Evolutionary conservation across 257 asterid species (phyloP).

Genomic region (Fraxinus quadrangulata): DNA sequence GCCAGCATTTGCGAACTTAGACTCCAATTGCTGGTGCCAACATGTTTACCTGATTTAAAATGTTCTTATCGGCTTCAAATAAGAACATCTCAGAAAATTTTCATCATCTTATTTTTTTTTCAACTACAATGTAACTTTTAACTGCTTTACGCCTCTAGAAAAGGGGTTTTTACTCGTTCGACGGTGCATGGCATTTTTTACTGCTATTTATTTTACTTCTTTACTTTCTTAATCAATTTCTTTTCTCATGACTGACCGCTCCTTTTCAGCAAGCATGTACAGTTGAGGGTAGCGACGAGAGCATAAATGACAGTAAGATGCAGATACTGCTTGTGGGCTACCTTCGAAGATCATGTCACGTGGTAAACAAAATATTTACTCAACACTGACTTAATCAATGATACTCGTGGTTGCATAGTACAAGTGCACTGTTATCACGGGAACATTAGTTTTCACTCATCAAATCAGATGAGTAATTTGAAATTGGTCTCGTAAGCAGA

Average conservation of each 20-base stretch:
- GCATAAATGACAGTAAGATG: constrained; percentile 40
- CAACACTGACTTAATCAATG: neutral
- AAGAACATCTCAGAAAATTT: neutral
- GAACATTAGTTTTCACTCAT: neutral
- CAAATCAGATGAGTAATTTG: neutral
- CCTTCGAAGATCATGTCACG: constrained; percentile 49
- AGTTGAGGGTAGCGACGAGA: constrained; percentile 33
- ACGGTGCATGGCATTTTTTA: neutral
- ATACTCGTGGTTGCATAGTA: neutral
- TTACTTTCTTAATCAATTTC: neutral
- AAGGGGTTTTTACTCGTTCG: neutral
- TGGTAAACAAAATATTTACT: constrained; percentile 40
- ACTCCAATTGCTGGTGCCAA: constrained; percentile 1
- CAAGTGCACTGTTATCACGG: neutral
- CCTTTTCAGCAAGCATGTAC: constrained; percentile 52
- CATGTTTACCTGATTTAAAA: neutral
- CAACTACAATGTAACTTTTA: neutral
- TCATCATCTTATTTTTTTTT: too few species aligned
- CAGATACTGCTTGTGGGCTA: constrained; percentile 66
- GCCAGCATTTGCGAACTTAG: neutral
- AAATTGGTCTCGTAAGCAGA: neutral
- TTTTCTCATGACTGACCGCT: neutral
- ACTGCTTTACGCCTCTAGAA: neutral
- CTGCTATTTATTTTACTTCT: neutral
- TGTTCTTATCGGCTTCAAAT: neutral